Conservation (phyloP, 2,329 filamentous ascomycete species). For the Fusarium papillatum region DNA sequence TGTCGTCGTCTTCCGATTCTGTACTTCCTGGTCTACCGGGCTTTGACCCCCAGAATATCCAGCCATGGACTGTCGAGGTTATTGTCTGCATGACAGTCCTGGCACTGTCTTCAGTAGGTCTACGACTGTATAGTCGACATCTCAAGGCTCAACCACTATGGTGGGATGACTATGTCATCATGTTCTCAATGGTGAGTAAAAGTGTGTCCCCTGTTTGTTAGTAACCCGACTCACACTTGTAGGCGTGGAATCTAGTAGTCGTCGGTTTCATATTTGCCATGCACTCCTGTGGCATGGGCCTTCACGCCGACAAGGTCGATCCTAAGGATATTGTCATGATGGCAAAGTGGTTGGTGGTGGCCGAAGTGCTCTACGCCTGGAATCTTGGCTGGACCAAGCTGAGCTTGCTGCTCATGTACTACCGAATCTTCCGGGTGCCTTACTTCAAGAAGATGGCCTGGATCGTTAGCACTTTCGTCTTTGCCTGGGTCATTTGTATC, state of each 20-base stretch:
- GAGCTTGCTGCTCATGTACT: slow-evolving; percentile 65
- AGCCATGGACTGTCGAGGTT: slow-evolving; percentile 58
- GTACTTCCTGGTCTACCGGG: slow-evolving; percentile 40
- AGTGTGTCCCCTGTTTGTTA: background rate
- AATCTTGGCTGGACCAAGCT: slow-evolving; percentile 65
- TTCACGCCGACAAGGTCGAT: slow-evolving; percentile 57
- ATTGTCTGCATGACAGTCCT: slow-evolving; percentile 57
- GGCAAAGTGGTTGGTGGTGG: slow-evolving; percentile 61
- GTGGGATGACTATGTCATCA: slow-evolving; percentile 65
- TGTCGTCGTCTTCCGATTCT: slow-evolving; percentile 26
- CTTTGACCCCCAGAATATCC: slow-evolving; percentile 48
- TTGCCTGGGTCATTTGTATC: slow-evolving; percentile 62
- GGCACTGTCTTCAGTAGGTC: slow-evolving; percentile 52
- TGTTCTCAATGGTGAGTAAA: slow-evolving; percentile 59
- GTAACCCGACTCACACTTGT: background rate
- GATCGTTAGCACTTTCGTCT: slow-evolving; percentile 56
- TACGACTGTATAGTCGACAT: slow-evolving; percentile 57
- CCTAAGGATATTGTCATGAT: slow-evolving; percentile 55
- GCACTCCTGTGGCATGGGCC: slow-evolving; percentile 60
- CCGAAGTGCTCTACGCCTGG: slow-evolving; percentile 62
- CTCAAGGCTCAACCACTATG: slow-evolving; percentile 59
- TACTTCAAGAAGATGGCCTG: slow-evolving; percentile 58
- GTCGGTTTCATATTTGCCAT: slow-evolving; percentile 64
- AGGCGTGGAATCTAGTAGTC: slow-evolving; percentile 58
- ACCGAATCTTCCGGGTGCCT: slow-evolving; percentile 62